Percentiles rank a stretch among this genome's conserved stretches.
Evolutionary conservation across 345 rosid genomes (phyloP).

Genomic region (Anastatica hierochuntica): DNA sequence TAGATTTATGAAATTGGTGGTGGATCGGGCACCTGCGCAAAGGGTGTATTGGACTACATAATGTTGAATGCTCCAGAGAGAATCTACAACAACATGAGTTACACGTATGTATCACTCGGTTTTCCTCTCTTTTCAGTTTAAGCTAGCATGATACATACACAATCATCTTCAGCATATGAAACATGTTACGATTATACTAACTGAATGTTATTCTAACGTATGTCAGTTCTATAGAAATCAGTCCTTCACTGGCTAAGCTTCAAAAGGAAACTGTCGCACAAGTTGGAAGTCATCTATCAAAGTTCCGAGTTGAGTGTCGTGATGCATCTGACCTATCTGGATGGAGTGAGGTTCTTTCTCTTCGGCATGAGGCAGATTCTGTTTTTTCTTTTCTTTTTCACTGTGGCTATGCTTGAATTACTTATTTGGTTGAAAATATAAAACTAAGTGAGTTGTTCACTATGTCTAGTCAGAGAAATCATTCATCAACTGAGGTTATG

Average conservation of each 20-base stretch:
- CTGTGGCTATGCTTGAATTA: neutral
- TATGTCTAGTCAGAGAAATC: too few species aligned
- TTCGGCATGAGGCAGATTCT: slow-evolving; percentile 10
- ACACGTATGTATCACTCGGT: slow-evolving; percentile 48
- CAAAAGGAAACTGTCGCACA: slow-evolving; percentile 85
- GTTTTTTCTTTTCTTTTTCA: neutral
- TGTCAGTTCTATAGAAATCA: slow-evolving; percentile 87
- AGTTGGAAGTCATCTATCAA: slow-evolving; percentile 68
- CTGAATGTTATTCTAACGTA: neutral
- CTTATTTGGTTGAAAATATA: slow-evolving; percentile 2
- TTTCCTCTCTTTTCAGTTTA: slow-evolving; percentile 1
- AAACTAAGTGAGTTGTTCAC: too few species aligned
- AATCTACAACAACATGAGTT: slow-evolving; percentile 82
- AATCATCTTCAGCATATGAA: neutral
- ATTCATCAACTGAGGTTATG: too few species aligned
- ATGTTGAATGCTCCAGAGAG: slow-evolving; percentile 89
- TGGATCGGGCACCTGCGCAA: slow-evolving; percentile 97
- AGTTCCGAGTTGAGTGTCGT: slow-evolving; percentile 76
- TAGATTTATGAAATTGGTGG: slow-evolving; percentile 98
- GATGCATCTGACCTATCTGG: slow-evolving; percentile 85
- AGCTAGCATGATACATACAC: neutral
- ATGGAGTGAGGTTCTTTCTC: slow-evolving; percentile 54
- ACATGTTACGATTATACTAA: neutral
- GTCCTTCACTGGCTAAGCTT: slow-evolving; percentile 75
- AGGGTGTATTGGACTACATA: slow-evolving; percentile 91